phyloP scores from a whole-genome alignment of 805 yeast species.

The Kurtzmaniella fragi region DNA sequence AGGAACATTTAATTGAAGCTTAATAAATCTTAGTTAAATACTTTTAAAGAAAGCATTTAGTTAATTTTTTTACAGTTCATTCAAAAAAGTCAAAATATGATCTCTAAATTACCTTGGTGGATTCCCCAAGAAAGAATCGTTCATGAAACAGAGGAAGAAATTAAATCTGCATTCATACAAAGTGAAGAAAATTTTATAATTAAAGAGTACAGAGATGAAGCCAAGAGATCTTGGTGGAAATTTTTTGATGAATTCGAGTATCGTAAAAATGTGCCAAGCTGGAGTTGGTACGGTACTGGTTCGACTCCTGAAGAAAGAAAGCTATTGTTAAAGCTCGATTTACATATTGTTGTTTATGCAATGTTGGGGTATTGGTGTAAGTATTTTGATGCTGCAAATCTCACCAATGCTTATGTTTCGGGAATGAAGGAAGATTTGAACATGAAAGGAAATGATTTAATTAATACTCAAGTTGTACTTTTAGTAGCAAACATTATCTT shows the following conservation, averaged over 20 bases:
- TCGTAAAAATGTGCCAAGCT: slow-evolving; percentile 13
- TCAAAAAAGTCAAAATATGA: too few species aligned
- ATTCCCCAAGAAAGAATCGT: slow-evolving; percentile 12
- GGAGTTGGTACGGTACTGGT: slow-evolving; percentile 22
- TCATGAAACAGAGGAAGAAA: slow-evolving; percentile 6
- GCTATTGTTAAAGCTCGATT: slow-evolving; percentile 25
- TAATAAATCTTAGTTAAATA: too few species aligned
- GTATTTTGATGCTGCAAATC: slow-evolving; percentile 16
- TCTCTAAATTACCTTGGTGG: slow-evolving; percentile 10
- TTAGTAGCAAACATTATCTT: slow-evolving; percentile 20
- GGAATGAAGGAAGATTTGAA: slow-evolving; percentile 18
- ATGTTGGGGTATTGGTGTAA: slow-evolving; percentile 24
- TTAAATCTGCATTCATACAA: neutral
- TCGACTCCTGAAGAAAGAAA: slow-evolving; percentile 24
- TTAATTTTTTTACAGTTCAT: too few species aligned
- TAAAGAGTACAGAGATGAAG: slow-evolving; percentile 49
- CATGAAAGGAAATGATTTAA: slow-evolving; percentile 25
- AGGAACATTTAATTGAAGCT: too few species aligned
- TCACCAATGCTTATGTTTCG: slow-evolving; percentile 22
- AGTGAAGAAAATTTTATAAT: neutral
- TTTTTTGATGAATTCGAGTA: slow-evolving; percentile 37
- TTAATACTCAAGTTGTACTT: slow-evolving; percentile 20
- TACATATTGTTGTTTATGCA: slow-evolving; percentile 19
- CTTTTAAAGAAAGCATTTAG: too few species aligned
- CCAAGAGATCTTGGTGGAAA: slow-evolving; percentile 45